Evolutionary conservation across 2,329 filamentous ascomycete species (phyloP), one percentile per base, ranked within the genome.

Genomic region (Calycina herbarum): DNA sequence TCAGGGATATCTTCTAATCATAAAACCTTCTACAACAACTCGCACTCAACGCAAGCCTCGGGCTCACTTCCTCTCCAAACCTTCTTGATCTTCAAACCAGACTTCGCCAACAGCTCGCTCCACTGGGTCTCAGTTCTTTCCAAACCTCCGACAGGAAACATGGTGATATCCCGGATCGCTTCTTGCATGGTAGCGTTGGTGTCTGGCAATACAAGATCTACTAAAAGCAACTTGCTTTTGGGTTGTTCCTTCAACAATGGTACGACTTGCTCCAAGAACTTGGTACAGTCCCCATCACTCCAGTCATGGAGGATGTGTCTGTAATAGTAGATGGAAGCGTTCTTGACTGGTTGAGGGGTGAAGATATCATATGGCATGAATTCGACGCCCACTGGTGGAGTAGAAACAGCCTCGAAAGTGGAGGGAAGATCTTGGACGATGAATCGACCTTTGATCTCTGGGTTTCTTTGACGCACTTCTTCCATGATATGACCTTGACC

Each of bases 281-380:
- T 62, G 24, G 56, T 65, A 60, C 68, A 70, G 40, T 71, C 67
- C 3, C 64, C 65, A 62, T 73, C 69, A 56, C 62, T 70, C 69
- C 69, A 71, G 31, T 73, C 63, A 62, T 72, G 70, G 35, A 72
- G 63, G 33, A 73, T 69, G 51, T 70, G 70, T 15, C 69, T 67
- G 29, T 66, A 70, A 61, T 72, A 64, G 51, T 72, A 72, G 27
- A 69, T 57, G 57, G 45, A 13, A 8, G 68, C 69, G 29, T 67
- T 60, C 56, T 70, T 71, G 38, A 72, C 65, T 1, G 67, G 66
- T 6, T 72, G 71, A 2, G 70, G 67, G 5, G 59, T 71, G 56
- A 72, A 73, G 45, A 73, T 69, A 59, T 77, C 74, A 64, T 79
- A 71, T 1, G 67, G 62, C 71, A 77, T 73, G 8, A 71, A 68